These are phyloP conservation scores for Xanthoconium separans DNA, from an alignment of 1,284 basidiomycete genomes.

Conservation along the genomic window DNA sequence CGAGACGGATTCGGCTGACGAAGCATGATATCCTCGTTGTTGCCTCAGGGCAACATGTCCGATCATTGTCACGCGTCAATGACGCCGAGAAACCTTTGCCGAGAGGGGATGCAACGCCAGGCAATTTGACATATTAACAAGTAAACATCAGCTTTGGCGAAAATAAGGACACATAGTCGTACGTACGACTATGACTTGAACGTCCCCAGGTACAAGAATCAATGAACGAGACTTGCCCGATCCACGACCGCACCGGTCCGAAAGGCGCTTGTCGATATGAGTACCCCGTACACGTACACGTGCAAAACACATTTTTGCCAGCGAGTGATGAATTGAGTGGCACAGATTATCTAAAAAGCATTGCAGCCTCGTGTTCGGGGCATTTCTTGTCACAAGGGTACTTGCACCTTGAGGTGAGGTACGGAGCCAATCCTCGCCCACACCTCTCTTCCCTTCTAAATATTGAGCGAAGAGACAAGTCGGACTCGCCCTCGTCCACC, in stretches of 20 bases:
- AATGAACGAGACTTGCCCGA: conserved; percentile 1
- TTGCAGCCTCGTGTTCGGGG: conserved; percentile 24
- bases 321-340: conserved; percentile 15
- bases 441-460: not conserved
- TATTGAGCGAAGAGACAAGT: not conserved
- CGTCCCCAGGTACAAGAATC: not conserved
- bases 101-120: not conserved
- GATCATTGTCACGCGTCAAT: not conserved
- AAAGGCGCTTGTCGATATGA: not conserved
- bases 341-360: conserved; percentile 25
- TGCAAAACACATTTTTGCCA: conserved; percentile 25
- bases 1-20: no score
- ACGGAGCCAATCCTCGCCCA: not conserved
- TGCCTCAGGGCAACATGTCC: not conserved
- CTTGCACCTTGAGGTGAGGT: conserved; percentile 10
- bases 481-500: not conserved
- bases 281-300: conserved; percentile 17
- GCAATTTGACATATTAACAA: not conserved
- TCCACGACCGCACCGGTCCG: conserved; percentile 16
- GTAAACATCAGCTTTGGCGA: not conserved
- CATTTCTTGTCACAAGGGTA: conserved; percentile 19
- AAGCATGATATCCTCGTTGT: no score
- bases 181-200: not conserved
- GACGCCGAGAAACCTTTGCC: no score
- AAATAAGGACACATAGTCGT: not conserved